Evolutionary conservation across 2,329 filamentous ascomycete genomes (phyloP).

Genomic region (Ophiostoma fasciatum): DNA sequence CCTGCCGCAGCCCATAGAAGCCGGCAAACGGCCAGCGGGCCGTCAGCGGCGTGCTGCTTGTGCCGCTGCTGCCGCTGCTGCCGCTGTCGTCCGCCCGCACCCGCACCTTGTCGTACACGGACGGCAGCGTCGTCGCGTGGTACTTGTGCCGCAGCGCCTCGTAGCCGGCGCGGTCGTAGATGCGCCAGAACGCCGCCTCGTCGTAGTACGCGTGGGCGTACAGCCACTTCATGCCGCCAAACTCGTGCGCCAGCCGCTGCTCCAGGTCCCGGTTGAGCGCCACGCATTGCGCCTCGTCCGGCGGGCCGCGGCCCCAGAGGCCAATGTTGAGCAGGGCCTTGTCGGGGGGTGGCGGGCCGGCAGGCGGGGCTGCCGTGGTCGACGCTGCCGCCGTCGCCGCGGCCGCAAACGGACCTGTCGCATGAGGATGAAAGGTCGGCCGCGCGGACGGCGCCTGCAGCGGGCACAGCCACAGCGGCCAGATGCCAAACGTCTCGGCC

Average conservation of each 20-base stretch:
- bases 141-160: conserved; percentile 48
- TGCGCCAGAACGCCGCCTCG: conserved; percentile 53
- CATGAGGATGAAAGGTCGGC: conserved; percentile 42
- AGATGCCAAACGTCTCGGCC: conserved; percentile 33
- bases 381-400: neutral
- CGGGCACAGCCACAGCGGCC: conserved; percentile 46
- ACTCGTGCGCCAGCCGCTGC: conserved; percentile 42
- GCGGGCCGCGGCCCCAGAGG: conserved; percentile 68
- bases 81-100: conserved; percentile 2
- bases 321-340: conserved; percentile 48
- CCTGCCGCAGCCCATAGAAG: conserved; percentile 43
- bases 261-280: conserved; percentile 57
- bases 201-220: conserved; percentile 78
- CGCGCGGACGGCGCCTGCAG: conserved; percentile 27
- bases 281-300: conserved; percentile 40
- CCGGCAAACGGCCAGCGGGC: conserved; percentile 41
- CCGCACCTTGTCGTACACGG: conserved; percentile 56
- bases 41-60: conserved; percentile 14
- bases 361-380: neutral
- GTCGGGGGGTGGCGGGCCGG: conserved; percentile 1
- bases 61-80: neutral
- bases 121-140: conserved; percentile 44
- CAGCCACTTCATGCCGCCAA: conserved; percentile 73
- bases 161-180: conserved; percentile 43
- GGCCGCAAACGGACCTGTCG: conserved; percentile 9